Percentiles rank a stretch among this genome's conserved stretches.
phyloP scores from a whole-genome alignment of 768 basidiomycete species.

The Pholiota microspora region DNA sequence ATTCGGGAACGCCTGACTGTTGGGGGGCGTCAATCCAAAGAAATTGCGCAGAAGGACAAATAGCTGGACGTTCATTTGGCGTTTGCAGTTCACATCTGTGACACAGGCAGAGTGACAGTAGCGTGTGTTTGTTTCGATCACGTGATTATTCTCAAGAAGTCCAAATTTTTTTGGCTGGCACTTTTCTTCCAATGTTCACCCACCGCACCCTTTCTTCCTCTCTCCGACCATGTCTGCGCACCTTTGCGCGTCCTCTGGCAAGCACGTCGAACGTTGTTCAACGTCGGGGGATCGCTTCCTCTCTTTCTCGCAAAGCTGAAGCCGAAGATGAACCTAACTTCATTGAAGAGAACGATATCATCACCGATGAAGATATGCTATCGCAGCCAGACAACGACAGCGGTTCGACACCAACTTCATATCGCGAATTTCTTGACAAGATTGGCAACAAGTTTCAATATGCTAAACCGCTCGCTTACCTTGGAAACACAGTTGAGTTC shows the following conservation, averaged over 20 bases:
- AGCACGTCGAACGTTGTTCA: conserved; percentile 15
- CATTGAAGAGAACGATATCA: conserved; percentile 14
- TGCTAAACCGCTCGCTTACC: conserved; percentile 58
- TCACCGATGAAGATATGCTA: conserved; percentile 4
- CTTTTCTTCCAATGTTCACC: conserved; percentile 30
- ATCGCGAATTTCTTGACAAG: conserved; percentile 39
- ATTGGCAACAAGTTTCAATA: conserved; percentile 41
- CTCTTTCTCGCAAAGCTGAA: conserved; percentile 20
- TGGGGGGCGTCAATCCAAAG: conserved; percentile 47
- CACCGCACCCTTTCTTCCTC: conserved; percentile 29
- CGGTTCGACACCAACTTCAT: conserved; percentile 26
- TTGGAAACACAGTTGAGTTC: conserved; percentile 56
- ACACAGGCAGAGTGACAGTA: too few relatives aligned
- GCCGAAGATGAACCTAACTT: conserved; percentile 19
- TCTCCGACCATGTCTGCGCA: conserved; percentile 27
- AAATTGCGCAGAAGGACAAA: conserved; percentile 51
- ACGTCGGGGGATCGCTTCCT: conserved; percentile 25
- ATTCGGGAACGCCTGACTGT: conserved; percentile 38
- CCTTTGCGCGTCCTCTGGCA: conserved; percentile 16
- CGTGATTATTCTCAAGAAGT: conserved; percentile 26
- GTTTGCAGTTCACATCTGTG: too few relatives aligned
- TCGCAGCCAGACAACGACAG: conserved; percentile 10
- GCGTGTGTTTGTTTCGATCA: conserved; percentile 15
- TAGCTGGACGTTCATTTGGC: conserved; percentile 28
- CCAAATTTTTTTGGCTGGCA: conserved; percentile 30